Conservation (phyloP, 768 basidiomycete species). For the Suillus decipiens region DNA sequence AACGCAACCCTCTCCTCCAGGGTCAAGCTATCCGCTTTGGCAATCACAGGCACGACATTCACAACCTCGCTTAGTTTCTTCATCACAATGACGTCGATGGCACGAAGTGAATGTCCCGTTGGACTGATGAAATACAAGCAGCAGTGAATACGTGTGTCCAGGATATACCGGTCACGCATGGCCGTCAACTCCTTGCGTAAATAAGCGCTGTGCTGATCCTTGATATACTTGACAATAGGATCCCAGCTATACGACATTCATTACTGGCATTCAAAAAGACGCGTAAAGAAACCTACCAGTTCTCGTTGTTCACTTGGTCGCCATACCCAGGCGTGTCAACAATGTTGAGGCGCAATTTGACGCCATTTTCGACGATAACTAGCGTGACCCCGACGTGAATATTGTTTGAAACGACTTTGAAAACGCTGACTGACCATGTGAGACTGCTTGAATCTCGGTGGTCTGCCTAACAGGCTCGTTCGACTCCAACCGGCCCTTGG, state of each 20-base stretch:
- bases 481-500: slow-evolving; percentile 88
- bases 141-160: slow-evolving; percentile 98
- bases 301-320: slow-evolving; percentile 98
- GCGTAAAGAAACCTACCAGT: slow-evolving; percentile 62
- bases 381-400: slow-evolving; percentile 15
- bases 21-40: slow-evolving; percentile 94
- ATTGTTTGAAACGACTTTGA: not conserved
- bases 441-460: slow-evolving; percentile 93
- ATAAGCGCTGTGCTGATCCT: slow-evolving; percentile 98
- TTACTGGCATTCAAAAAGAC: slow-evolving; percentile 12
- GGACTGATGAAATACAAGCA: slow-evolving; percentile 98
- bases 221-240: slow-evolving; percentile 98
- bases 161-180: slow-evolving; percentile 97
- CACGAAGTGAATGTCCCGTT: slow-evolving; percentile 94
- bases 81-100: slow-evolving; percentile 98
- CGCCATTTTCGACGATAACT: slow-evolving; percentile 98
- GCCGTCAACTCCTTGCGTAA: slow-evolving; percentile 98
- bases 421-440: slow-evolving; percentile 69
- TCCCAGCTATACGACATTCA: slow-evolving; percentile 75
- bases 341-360: slow-evolving; percentile 92
- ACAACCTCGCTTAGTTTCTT: slow-evolving; percentile 99
- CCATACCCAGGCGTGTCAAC: slow-evolving; percentile 99
- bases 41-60: slow-evolving; percentile 99
- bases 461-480: slow-evolving; percentile 93
- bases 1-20: slow-evolving; percentile 90